These are phyloP conservation scores for Coemansia sp. DNA, from an alignment of 192 early-diverging fungal genomes.

Conservation along the genomic window DNA sequence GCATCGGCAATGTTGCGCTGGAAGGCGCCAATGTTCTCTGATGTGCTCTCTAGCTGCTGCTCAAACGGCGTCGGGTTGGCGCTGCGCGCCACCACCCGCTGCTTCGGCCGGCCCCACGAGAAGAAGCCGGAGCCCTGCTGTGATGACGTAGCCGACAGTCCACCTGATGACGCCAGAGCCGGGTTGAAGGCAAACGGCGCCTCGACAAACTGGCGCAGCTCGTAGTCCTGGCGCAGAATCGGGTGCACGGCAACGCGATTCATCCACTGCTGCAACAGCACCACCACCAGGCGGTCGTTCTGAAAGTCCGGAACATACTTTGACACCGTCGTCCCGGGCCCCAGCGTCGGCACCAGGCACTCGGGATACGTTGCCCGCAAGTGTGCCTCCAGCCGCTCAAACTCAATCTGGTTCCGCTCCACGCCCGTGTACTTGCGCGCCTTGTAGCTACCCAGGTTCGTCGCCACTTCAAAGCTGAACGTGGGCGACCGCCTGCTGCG, in stretches of 20 bases:
- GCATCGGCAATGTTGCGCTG: constrained; percentile 22
- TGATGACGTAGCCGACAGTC: constrained; percentile 17
- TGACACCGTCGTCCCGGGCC: constrained; percentile 31
- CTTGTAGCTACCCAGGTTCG: constrained; percentile 43
- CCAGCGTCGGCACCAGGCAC: constrained; percentile 47
- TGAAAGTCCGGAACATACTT: constrained; percentile 48
- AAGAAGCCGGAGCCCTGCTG: constrained; percentile 22
- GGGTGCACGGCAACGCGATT: constrained; percentile 38
- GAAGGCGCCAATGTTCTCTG: constrained; percentile 31
- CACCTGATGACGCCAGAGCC: constrained; percentile 18
- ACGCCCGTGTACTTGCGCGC: constrained; percentile 43
- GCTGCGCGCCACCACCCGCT: constrained; percentile 18
- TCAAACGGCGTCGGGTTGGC: constrained; percentile 32
- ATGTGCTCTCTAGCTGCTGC: constrained; percentile 27
- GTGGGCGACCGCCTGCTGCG: constrained; percentile 36
- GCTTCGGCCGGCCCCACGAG: constrained; percentile 28
- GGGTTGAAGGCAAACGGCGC: constrained; percentile 50
- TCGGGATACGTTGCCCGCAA: constrained; percentile 49
- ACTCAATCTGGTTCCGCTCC: constrained; percentile 45
- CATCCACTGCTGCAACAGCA: constrained; percentile 48
- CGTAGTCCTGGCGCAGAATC: constrained; percentile 49
- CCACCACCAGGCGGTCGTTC: constrained; percentile 46
- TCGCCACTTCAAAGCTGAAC: constrained; percentile 32
- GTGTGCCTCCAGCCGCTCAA: constrained; percentile 46
- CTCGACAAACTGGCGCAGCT: constrained; percentile 52